phyloP scores from a whole-genome alignment of 805 yeast species.

The Ogataea trehaloabstinens region DNA sequence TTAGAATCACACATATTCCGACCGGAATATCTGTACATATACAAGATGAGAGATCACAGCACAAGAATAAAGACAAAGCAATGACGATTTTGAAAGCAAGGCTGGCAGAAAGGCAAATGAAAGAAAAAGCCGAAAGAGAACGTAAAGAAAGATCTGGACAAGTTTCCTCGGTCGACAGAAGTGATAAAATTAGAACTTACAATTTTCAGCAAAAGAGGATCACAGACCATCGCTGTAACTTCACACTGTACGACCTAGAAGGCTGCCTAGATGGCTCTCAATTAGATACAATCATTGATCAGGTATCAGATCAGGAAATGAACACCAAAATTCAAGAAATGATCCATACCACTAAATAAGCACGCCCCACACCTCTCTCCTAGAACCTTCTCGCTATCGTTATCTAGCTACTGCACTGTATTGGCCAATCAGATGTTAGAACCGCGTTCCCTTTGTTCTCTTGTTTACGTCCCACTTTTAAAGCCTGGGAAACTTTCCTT shows the following conservation, averaged over 20 bases:
- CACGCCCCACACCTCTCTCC: too few species aligned
- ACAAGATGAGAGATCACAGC: conserved; percentile 96
- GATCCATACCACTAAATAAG: too few species aligned
- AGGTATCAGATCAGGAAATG: conserved; percentile 45
- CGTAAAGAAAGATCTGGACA: conserved; percentile 71
- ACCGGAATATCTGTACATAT: conserved; percentile 85
- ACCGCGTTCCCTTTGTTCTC: neutral
- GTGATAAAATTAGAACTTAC: conserved; percentile 92
- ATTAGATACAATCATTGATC: conserved; percentile 55
- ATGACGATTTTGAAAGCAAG: conserved; percentile 77
- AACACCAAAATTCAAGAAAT: conserved; percentile 42
- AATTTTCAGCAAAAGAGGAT: conserved; percentile 90
- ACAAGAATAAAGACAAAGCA: conserved; percentile 90
- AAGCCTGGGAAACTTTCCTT: neutral
- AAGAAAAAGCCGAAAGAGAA: conserved; percentile 62
- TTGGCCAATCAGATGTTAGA: too few species aligned
- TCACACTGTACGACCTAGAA: conserved; percentile 69
- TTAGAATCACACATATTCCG: conserved; percentile 86
- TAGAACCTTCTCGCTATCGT: too few species aligned
- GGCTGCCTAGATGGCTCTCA: conserved; percentile 62
- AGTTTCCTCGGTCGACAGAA: conserved; percentile 83
- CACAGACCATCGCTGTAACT: conserved; percentile 91
- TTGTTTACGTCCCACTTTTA: neutral
- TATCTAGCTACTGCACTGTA: too few species aligned
- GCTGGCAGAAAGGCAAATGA: conserved; percentile 76